Conservation (phyloP, 1,284 basidiomycete species). For the Neotropicomus parvogracilis region DNA sequence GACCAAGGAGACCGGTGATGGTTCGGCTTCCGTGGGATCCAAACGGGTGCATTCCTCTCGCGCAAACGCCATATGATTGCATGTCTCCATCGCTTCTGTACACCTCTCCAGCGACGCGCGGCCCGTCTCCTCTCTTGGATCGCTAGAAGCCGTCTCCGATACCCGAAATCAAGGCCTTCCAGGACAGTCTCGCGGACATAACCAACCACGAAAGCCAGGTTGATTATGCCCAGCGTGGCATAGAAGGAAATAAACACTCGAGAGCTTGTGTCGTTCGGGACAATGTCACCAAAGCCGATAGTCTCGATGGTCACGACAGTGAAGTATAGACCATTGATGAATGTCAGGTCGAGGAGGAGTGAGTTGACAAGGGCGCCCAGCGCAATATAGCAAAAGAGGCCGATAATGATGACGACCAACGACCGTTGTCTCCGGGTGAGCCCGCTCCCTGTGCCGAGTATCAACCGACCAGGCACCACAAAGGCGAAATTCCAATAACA, state of each 20-base stretch:
- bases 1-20: conserved; percentile 12
- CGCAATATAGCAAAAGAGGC: conserved; percentile 70
- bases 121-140: conserved; percentile 41
- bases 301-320: conserved; percentile 69
- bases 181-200: conserved; percentile 69
- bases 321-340: conserved; percentile 70
- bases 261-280: conserved; percentile 45
- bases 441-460: conserved; percentile 55
- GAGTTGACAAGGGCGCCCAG: conserved; percentile 62
- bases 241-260: conserved; percentile 60
- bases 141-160: conserved; percentile 48
- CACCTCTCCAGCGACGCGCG: conserved; percentile 36
- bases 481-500: conserved; percentile 14
- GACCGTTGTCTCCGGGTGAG: conserved; percentile 78
- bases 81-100: conserved; percentile 51
- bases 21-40: conserved; percentile 38
- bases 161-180: conserved; percentile 62
- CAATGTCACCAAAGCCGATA: conserved; percentile 79
- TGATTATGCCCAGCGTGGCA: conserved; percentile 56
- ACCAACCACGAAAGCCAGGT: conserved; percentile 61
- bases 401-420: conserved; percentile 73
- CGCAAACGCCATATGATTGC: conserved; percentile 58
- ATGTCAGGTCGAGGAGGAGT: conserved; percentile 55
- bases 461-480: background rate
- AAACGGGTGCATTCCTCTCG: conserved; percentile 45